phyloP scores from a whole-genome alignment of 306 rosid species.

The Acacia crassicarpa region DNA sequence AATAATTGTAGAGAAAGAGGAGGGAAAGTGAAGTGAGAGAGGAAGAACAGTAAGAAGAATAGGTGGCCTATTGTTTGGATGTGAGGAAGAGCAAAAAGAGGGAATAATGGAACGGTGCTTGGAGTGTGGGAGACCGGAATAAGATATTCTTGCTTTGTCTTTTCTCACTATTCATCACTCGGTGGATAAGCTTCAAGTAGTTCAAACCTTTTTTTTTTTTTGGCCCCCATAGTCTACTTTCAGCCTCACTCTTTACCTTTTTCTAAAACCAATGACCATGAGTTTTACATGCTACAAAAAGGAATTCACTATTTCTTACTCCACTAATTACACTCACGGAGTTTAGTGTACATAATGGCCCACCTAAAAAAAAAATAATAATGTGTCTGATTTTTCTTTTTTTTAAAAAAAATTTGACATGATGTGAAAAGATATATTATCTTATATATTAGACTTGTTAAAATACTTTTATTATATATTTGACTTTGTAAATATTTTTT shows the following conservation, averaged over 20 bases:
- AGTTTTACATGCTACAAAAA: background rate
- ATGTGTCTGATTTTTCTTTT: too few species aligned
- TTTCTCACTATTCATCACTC: background rate
- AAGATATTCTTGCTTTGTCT: background rate
- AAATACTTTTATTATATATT: too few species aligned
- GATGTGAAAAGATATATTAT: too few species aligned
- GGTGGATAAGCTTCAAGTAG: background rate
- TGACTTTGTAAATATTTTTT: too few species aligned
- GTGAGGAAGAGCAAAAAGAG: background rate
- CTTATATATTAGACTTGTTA: too few species aligned
- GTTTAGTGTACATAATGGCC: too few species aligned
- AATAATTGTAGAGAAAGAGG: background rate
- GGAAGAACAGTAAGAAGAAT: background rate
- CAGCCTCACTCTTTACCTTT: background rate
- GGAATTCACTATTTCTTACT: background rate
- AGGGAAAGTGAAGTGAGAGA: background rate
- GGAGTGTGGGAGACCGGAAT: background rate
- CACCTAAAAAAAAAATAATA: too few species aligned
- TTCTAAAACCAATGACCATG: background rate
- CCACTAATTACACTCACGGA: background rate
- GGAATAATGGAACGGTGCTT: background rate
- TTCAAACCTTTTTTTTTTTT: background rate
- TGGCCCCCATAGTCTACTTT: background rate
- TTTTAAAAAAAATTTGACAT: too few species aligned
- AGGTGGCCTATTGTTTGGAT: background rate